Base-by-base conservation (phyloP, 2,329 filamentous ascomycete species). In the Ophiostoma angusticollis region DNA sequence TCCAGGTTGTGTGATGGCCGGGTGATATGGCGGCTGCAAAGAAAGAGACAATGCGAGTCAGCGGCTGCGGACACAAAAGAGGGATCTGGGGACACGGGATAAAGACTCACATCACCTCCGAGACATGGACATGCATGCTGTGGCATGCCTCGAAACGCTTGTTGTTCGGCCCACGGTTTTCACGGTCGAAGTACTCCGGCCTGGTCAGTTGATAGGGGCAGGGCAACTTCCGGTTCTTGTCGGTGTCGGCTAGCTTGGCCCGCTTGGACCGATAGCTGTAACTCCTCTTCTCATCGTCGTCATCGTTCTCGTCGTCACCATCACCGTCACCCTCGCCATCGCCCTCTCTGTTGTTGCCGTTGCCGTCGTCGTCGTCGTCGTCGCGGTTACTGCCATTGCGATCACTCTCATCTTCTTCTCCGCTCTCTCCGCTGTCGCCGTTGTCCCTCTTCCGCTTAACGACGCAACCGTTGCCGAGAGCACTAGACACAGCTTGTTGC, bases 121-220 rank as follows among this genome's bases (percentile, higher is more conserved):
- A 58, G 23, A 59, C 55, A 29, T 56, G 51, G 31, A 46, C 44
- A 40, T 58, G 57, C 14, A 45, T 31, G 2, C 56, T 55, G 33
- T 58, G 53, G 42, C 57, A 59, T 1, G 54, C 49, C 5, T 44
- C 45, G 41, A 53, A 59, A 27, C 51, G 55, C 14, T 52, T 49
- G 13, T 48, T 45, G 17, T 44, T 50, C 13, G n/a, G n/a, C n/a
- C n/a, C n/a, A n/a, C n/a, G n/a, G n/a, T n/a, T n/a, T n/a, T 47
- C 46, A 17, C 47, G 46, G 30, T 52, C 49, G 35, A 41, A 51
- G 21, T 46, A 44, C 17, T 42, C 43, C 35, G 52, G 50, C 35
- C 49, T 40, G 5, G 39, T 23, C 3, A 35, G n/a, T 25, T 41
- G 38, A 31, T 49, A 49, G 0, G 47, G 46, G 23, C 44, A 49